Conservation (phyloP, 1,284 basidiomycete genomes). For the Wallemia ichthyophaga region DNA sequence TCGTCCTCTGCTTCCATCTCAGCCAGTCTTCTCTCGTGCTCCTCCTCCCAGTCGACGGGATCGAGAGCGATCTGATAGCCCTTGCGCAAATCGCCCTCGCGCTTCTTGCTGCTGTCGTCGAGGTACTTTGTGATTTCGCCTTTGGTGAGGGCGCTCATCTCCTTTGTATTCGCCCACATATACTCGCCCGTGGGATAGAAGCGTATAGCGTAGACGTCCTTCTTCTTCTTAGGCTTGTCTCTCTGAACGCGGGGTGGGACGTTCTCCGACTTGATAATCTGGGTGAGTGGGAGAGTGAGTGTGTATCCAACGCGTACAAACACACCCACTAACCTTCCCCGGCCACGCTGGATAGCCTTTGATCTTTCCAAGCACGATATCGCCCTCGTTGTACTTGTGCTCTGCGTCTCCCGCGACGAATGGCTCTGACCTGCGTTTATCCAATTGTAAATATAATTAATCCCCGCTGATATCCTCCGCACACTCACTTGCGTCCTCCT, state of each 20-base stretch:
- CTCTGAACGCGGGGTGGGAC: conserved; percentile 29
- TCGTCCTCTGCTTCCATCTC: conserved; percentile 35
- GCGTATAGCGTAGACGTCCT: conserved; percentile 39
- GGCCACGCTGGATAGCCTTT: conserved; percentile 86
- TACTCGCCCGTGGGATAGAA: conserved; percentile 79
- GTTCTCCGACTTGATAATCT: conserved; percentile 43
- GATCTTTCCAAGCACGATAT: conserved; percentile 70
- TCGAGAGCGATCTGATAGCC: conserved; percentile 61
- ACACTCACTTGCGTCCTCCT: neutral
- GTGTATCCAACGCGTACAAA: neutral
- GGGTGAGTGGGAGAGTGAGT: conserved; percentile 3
- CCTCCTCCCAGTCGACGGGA: conserved; percentile 40
- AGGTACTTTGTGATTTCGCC: conserved; percentile 65
- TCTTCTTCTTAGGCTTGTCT: conserved; percentile 44
- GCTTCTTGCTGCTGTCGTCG: conserved; percentile 35
- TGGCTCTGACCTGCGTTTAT: neutral
- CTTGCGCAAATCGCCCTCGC: conserved; percentile 36
- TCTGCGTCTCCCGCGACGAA: neutral
- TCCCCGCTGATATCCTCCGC: too few relatives aligned
- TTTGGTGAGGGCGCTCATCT: conserved; percentile 42
- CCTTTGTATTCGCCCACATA: conserved; percentile 54
- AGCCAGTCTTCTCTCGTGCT: conserved; percentile 23
- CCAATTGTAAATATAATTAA: too few relatives aligned
- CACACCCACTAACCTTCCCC: conserved; percentile 33
- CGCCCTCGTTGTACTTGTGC: conserved; percentile 26